Evolutionary conservation across 768 basidiomycete genomes (phyloP), one percentile per base, ranked within the genome.

Genomic region (Boletus huronensis): DNA sequence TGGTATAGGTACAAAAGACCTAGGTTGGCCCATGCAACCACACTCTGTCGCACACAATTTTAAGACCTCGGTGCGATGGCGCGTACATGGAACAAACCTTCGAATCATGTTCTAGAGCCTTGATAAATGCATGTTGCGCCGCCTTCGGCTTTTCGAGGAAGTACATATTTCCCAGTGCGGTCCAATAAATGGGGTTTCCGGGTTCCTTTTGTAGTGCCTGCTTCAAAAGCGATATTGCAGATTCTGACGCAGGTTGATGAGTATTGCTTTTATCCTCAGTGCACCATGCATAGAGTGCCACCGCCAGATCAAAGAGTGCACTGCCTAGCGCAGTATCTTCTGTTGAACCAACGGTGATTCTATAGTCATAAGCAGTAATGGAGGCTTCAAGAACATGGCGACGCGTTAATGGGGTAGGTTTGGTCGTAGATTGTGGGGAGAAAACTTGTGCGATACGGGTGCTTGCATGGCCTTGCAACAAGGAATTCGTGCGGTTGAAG

Each of bases 41-140:
- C 84, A 64, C 85, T 86, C 89, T 93, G 60, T 29, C 5, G 17
- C 28, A 48, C 28, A 56, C 23, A 53, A 47, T 28, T 21, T 62
- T 36, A 54, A 19, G 6, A 28, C 19, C 26, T 48, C 6, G 17
- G 6, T 11, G 21, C 10, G 26, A 44, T 25, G 19, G 6, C 13
- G n/a, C 36, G 48, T 36, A 28, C 17, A n/a, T 25, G 17, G 28
- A 35, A 70, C 74, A 44, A 57, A 90, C 92, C 78, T 96, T 96
- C 0, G 82, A 70, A 66, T 98, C 86, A 36, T 90, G 75, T 62
- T 98, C 95, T 43, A 98, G 70, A 5, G 94, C 88, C 54, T 83
- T 88, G 65, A 98, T 84, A 63, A 92, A 97, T 5, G 92, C 89
- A 72, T 98, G 93, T 70, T 99, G 96, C 3, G 92, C 86, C 1